Evolutionary conservation across 2,329 filamentous ascomycete species (phyloP).

Genomic region (Akanthomyces uredinophilus): DNA sequence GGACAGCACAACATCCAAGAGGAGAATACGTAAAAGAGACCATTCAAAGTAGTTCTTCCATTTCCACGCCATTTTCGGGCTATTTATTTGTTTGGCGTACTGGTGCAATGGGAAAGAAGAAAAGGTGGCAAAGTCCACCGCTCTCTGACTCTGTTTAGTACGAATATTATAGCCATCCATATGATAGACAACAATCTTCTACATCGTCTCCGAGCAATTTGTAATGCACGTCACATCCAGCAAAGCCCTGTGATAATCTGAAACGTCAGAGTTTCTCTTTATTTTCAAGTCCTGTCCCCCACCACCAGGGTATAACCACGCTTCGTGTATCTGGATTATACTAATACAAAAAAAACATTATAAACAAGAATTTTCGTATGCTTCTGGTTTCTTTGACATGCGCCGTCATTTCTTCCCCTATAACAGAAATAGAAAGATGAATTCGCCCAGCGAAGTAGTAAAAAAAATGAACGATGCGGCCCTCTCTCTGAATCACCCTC

Average conservation of each 20-base stretch:
- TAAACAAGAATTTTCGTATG: background rate
- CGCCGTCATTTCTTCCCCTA: no score
- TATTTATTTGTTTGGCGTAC: background rate
- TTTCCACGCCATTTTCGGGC: background rate
- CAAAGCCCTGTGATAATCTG: background rate
- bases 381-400: background rate
- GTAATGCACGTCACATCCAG: background rate
- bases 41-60: no score
- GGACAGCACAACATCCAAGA: constrained; percentile 73
- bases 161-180: background rate
- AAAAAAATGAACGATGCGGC: background rate
- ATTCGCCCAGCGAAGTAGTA: background rate
- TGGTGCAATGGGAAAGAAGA: background rate
- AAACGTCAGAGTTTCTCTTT: background rate
- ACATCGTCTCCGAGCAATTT: background rate
- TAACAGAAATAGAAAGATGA: background rate
- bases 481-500: background rate
- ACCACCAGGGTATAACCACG: background rate
- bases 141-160: background rate
- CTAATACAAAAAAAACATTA: background rate
- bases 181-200: background rate
- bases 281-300: background rate
- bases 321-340: constrained; percentile 9
- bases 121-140: background rate
- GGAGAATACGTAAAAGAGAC: constrained; percentile 43